Evolutionary conservation across 352 stramenopile species (phyloP), one percentile per base, ranked within the genome.

Genomic region (Phytophthora cryptogea): DNA sequence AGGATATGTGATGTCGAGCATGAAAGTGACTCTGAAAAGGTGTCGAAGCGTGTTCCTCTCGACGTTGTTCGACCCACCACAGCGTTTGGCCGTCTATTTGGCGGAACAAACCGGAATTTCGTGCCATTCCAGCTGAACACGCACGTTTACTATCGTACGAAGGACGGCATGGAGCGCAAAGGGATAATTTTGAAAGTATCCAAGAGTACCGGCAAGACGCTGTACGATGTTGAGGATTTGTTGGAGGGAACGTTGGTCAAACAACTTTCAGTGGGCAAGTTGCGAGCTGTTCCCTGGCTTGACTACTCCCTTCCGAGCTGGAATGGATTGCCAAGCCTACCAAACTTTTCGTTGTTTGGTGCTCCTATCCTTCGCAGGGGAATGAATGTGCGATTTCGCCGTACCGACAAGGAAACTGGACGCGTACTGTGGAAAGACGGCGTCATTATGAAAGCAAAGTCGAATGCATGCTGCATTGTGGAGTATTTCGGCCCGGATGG

Each of bases 1-100:
- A 53, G 69, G 9, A 58, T 56, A 17, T 90, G 78, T 36, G 80
- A 90, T 31, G 70, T 88, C n/a, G 74, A 79, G 52, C 80, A 90
- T 40, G 78, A 83, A 53, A 87, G 70, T 32, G 76, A 88, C 49
- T 44, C 47, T 1, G 78, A 81, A 4, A 67, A 57, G 2, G 47
- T 90, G 0, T 83, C 74, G 0, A 84, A 86, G 32, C 74, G 76
- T 9, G 70, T 88, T 1, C 50, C 71, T 4, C 54, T 77, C 0
- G 60, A 74, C 11, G 54, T 59, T 5, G 55, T 88, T 36, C 59
- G 53, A 0, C 47, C 68, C 0, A 63, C 71, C 11, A 72, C 74
- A 8, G 48, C 72, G 7, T 68, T 84, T 11, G 53, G 64, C 4
- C 68, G 68, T 3, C 42, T 84, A 2, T 89, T 82, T 54, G 33